These are phyloP conservation scores for Paecilomyces fulvus DNA, from an alignment of 2,329 filamentous ascomycete species.

Conservation along the genomic window DNA sequence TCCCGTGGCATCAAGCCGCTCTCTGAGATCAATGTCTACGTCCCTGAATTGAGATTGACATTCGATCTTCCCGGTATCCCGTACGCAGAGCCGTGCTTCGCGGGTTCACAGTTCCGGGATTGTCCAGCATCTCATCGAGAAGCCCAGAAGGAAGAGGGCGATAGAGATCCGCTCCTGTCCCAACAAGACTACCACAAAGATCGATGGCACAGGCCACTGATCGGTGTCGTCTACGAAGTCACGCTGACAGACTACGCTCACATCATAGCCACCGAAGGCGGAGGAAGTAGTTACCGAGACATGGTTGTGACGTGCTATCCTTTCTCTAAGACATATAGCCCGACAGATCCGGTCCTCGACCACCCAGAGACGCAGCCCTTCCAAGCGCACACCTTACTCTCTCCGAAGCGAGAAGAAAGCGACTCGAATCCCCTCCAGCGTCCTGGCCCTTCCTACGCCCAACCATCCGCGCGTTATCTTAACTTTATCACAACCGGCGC, in stretches of 20 bases:
- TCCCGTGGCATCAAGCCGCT: slow-evolving; percentile 71
- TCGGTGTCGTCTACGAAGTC: slow-evolving; percentile 94
- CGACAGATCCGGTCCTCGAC: slow-evolving; percentile 52
- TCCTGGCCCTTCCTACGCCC: slow-evolving; percentile 62
- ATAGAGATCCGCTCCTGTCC: slow-evolving; percentile 26
- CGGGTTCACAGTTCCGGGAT: slow-evolving; percentile 62
- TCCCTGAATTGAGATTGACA: slow-evolving; percentile 66
- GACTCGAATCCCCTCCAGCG: slow-evolving; percentile 42
- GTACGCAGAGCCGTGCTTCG: slow-evolving; percentile 86
- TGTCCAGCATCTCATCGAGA: slow-evolving; percentile 10
- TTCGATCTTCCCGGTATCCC: slow-evolving; percentile 83
- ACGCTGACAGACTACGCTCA: slow-evolving; percentile 71
- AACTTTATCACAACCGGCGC: slow-evolving; percentile 72
- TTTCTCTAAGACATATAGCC: slow-evolving; percentile 45
- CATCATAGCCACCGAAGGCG: slow-evolving; percentile 87
- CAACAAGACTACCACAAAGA: slow-evolving; percentile 41
- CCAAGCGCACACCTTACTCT: slow-evolving; percentile 76
- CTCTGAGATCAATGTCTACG: slow-evolving; percentile 71
- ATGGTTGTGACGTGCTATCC: slow-evolving; percentile 70
- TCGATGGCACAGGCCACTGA: slow-evolving; percentile 69
- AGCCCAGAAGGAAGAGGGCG: slow-evolving; percentile 8
- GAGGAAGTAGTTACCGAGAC: slow-evolving; percentile 75
- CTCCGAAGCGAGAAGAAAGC: slow-evolving; percentile 39
- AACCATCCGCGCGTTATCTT: slow-evolving; percentile 76
- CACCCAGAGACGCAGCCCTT: slow-evolving; percentile 58